Evolutionary conservation across 129 eudicot species (phyloP).

Genomic region (Saussurea involucrata): DNA sequence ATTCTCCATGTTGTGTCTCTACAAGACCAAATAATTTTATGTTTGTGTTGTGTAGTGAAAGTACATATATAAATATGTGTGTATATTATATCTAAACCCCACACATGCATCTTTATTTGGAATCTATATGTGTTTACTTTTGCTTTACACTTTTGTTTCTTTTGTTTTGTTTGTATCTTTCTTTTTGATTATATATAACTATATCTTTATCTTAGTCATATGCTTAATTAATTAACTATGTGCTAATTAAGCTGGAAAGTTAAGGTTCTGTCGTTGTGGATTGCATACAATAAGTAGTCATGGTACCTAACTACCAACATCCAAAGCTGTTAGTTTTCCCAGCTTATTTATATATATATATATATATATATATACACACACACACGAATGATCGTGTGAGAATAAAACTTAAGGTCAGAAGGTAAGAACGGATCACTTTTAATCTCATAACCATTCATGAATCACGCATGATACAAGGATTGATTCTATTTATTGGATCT

Average conservation of each 20-base stretch:
- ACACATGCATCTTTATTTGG: conserved; percentile 27
- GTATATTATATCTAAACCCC: conserved; percentile 14
- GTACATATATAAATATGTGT: not conserved
- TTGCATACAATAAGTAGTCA: no score
- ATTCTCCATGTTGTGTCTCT: conserved; percentile 35
- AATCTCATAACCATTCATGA: no score
- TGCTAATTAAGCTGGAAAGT: conserved; percentile 26
- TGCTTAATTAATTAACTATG: not conserved
- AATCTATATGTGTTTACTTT: conserved; percentile 15
- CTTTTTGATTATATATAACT: conserved; percentile 3
- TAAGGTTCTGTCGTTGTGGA: conserved; percentile 9
- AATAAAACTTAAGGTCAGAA: no score
- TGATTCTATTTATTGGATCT: no score
- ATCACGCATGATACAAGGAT: no score
- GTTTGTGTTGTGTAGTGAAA: conserved; percentile 33
- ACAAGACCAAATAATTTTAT: conserved; percentile 35
- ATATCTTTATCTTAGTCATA: conserved; percentile 21
- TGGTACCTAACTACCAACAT: not conserved
- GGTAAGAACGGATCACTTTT: no score
- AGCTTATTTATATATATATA: not conserved
- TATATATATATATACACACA: no score
- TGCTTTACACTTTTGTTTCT: conserved; percentile 30
- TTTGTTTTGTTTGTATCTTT: conserved; percentile 12
- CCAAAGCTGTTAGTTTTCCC: not conserved
- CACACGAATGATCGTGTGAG: no score